Evolutionary conservation across 345 rosid genomes (phyloP).

Genomic region (Erysimum cheiranthoides): DNA sequence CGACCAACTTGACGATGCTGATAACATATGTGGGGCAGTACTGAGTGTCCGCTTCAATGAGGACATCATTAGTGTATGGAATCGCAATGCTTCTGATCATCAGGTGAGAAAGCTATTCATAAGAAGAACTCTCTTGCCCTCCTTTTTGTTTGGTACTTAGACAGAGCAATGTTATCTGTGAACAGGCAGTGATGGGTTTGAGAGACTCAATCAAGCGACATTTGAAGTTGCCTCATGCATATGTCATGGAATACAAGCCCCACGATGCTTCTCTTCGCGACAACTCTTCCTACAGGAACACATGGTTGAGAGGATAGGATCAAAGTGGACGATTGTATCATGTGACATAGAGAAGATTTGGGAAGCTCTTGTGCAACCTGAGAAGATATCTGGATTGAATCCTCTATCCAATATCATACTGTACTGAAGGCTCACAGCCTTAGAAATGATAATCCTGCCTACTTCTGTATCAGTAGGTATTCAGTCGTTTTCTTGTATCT

Average conservation of each 20-base stretch:
- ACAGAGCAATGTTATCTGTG: slow-evolving; percentile 1
- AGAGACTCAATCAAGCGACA: slow-evolving; percentile 89
- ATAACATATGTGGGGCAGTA: slow-evolving; percentile 91
- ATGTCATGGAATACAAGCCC: slow-evolving; percentile 97
- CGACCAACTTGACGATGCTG: slow-evolving; percentile 84
- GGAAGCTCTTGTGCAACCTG: slow-evolving; percentile 20
- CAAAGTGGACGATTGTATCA: slow-evolving; percentile 1
- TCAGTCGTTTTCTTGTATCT: slow-evolving; percentile 25
- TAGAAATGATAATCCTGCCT: slow-evolving; percentile 2
- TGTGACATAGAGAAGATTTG: slow-evolving; percentile 16
- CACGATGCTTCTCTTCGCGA: slow-evolving; percentile 94
- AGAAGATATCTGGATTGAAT: slow-evolving; percentile 33
- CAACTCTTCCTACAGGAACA: slow-evolving; percentile 90
- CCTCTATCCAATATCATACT: slow-evolving; percentile 12
- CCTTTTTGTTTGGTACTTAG: slow-evolving; percentile 12
- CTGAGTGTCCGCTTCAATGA: slow-evolving; percentile 91
- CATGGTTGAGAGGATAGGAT: slow-evolving; percentile 90
- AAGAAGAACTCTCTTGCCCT: not conserved
- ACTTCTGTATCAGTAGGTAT: slow-evolving; percentile 21
- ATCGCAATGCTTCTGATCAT: slow-evolving; percentile 88
- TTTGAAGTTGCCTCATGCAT: slow-evolving; percentile 86
- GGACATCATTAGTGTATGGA: slow-evolving; percentile 93
- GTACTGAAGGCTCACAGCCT: slow-evolving; percentile 15
- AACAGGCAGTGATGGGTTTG: slow-evolving; percentile 88
- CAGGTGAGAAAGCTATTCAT: slow-evolving; percentile 57